phyloP scores from a whole-genome alignment of 1,284 basidiomycete species.

The Clitocybe nebularis region DNA sequence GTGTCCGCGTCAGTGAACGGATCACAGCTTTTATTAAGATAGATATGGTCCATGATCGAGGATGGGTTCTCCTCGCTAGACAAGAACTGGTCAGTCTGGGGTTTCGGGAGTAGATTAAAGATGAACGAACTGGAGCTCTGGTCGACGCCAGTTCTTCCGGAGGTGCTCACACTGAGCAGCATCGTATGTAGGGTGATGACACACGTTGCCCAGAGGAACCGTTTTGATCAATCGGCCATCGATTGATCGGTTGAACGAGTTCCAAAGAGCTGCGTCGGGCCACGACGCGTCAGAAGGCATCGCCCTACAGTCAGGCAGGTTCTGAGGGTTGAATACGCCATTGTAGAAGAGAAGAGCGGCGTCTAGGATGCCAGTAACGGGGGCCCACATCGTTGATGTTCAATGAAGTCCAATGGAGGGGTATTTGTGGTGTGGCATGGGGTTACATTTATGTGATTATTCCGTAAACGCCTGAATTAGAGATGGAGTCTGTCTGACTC shows the following conservation, averaged over 20 bases:
- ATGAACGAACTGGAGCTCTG: conserved; percentile 15
- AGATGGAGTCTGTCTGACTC: no score
- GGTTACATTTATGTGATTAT: no score
- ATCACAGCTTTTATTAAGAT: conserved; percentile 22
- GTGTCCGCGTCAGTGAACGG: conserved; percentile 16
- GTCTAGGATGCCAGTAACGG: no score
- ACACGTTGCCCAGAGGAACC: conserved; percentile 18
- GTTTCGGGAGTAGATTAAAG: no score
- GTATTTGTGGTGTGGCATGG: no score
- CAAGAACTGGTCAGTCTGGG: no score
- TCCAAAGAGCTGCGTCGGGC: conserved; percentile 16
- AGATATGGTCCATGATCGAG: conserved; percentile 12
- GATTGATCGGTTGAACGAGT: conserved; percentile 16
- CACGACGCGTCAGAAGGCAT: conserved; percentile 16
- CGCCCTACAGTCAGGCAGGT: no score
- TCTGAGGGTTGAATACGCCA: no score
- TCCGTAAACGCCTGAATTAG: no score
- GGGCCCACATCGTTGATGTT: no score
- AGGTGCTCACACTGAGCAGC: conserved; percentile 9
- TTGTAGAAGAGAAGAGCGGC: no score
- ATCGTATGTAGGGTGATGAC: conserved; percentile 16
- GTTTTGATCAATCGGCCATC: conserved; percentile 20
- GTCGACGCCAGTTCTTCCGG: conserved; percentile 12
- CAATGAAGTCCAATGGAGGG: no score
- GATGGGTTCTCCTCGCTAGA: conserved; percentile 6